These are phyloP conservation scores for Whalleya microplaca DNA, from an alignment of 2,329 filamentous ascomycete species.

Conservation along the genomic window DNA sequence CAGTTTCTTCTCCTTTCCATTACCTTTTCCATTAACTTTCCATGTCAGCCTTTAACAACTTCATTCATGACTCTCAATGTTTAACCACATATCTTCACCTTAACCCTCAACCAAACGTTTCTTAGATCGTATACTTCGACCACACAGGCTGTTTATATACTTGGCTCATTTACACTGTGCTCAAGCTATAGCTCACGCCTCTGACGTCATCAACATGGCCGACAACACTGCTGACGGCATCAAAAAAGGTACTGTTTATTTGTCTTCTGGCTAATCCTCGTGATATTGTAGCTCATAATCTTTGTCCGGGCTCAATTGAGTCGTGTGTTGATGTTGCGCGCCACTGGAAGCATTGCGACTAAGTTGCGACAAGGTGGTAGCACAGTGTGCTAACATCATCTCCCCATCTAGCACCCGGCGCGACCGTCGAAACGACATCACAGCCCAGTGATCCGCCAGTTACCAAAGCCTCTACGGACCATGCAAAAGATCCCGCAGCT, in stretches of 20 bases:
- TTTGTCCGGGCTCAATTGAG: slow-evolving; percentile 24
- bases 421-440: slow-evolving; percentile 26
- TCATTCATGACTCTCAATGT: slow-evolving; percentile 1
- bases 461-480: slow-evolving; percentile 26
- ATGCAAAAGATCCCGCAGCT: slow-evolving; percentile 25
- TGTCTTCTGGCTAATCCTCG: slow-evolving; percentile 7
- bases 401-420: slow-evolving; percentile 21
- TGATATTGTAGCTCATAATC: slow-evolving; percentile 14
- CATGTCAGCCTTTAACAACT: slow-evolving; percentile 12
- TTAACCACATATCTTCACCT: slow-evolving; percentile 11
- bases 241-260: slow-evolving; percentile 36
- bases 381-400: slow-evolving; percentile 34
- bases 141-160: slow-evolving; percentile 8
- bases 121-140: slow-evolving; percentile 10
- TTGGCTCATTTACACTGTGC: slow-evolving; percentile 26
- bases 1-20: slow-evolving; percentile 22
- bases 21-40: slow-evolving; percentile 10
- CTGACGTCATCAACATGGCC: slow-evolving; percentile 43
- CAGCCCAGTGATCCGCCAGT: slow-evolving; percentile 26
- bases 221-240: slow-evolving; percentile 32
- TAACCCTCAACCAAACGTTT: slow-evolving; percentile 7
- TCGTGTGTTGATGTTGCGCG: slow-evolving; percentile 15
- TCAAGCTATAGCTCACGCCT: slow-evolving; percentile 18
- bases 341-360: slow-evolving; percentile 15
- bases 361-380: slow-evolving; percentile 16